These are phyloP conservation scores for Naganishia onofrii DNA, from an alignment of 768 basidiomycete genomes.

Conservation along the genomic window DNA sequence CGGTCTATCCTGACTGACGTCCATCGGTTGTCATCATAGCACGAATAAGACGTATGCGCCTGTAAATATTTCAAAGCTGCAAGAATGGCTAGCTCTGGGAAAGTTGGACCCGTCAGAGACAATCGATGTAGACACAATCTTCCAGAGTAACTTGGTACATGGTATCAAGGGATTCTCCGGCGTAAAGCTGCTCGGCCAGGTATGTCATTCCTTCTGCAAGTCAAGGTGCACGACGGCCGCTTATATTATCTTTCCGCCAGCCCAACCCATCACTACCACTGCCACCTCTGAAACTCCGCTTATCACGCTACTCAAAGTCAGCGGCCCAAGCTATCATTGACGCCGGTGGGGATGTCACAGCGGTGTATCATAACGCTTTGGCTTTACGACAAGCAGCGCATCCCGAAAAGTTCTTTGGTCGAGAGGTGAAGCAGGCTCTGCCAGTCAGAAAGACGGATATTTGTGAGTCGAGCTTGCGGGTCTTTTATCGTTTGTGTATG, in stretches of 20 bases:
- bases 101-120: conserved; percentile 74
- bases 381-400: conserved; percentile 62
- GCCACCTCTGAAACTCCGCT: conserved; percentile 69
- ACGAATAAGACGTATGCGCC: conserved; percentile 73
- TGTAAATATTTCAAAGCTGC: conserved; percentile 81
- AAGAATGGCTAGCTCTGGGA: conserved; percentile 84
- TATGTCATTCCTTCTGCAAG: conserved; percentile 52
- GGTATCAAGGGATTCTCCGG: conserved; percentile 71
- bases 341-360: conserved; percentile 76
- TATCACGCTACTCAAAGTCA: conserved; percentile 79
- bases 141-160: conserved; percentile 84
- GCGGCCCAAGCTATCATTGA: conserved; percentile 82
- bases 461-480: conserved; percentile 56
- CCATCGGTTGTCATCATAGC: conserved; percentile 57
- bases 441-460: conserved; percentile 85
- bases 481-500: no score
- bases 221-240: conserved; percentile 55
- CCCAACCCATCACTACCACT: conserved; percentile 42
- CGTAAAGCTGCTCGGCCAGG: conserved; percentile 83
- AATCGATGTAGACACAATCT: conserved; percentile 80
- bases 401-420: conserved; percentile 58
- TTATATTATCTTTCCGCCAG: neutral
- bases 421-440: conserved; percentile 69
- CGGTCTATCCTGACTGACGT: neutral
- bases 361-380: conserved; percentile 86